Percentiles rank a stretch among this genome's conserved stretches.
Conservation (phyloP, 1,139 yeast species). For the Candida anutae region DNA sequence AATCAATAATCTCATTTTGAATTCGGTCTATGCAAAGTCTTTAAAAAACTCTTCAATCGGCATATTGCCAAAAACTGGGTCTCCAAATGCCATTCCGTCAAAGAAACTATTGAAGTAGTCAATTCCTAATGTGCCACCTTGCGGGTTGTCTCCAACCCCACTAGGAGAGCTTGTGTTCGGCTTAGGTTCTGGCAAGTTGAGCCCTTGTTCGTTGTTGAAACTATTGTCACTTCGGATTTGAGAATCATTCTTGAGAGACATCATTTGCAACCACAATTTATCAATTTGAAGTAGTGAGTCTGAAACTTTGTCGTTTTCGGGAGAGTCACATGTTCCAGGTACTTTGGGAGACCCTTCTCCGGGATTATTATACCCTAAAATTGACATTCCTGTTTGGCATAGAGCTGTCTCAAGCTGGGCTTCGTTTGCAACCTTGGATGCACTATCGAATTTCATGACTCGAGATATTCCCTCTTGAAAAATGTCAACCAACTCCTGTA, state of each 20-base stretch:
- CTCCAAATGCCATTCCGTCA: not conserved
- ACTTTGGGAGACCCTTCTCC: no score
- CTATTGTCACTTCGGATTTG: no score
- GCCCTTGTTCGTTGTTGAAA: not conserved
- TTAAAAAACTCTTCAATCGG: constrained; percentile 8
- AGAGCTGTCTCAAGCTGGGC: no score
- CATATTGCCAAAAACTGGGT: constrained; percentile 2
- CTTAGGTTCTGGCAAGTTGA: not conserved
- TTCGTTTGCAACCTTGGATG: no score
- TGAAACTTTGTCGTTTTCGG: no score
- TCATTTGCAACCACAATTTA: constrained; percentile 23
- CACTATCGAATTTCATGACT: constrained; percentile 3
- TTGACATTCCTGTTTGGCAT: no score
- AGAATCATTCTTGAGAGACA: constrained; percentile 8
- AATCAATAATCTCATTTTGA: not conserved
- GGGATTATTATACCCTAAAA: no score
- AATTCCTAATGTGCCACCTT: not conserved
- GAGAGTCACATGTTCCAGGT: no score
- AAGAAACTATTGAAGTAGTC: not conserved
- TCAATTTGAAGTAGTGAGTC: no score
- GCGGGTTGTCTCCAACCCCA: not conserved
- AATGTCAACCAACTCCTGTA: constrained; percentile 6
- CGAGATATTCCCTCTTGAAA: constrained; percentile 5
- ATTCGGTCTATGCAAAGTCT: constrained; percentile 3
- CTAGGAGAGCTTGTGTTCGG: no score